Evolutionary conservation across 140 eudicot genomes (phyloP).

Genomic region (Flaveria floridana): DNA sequence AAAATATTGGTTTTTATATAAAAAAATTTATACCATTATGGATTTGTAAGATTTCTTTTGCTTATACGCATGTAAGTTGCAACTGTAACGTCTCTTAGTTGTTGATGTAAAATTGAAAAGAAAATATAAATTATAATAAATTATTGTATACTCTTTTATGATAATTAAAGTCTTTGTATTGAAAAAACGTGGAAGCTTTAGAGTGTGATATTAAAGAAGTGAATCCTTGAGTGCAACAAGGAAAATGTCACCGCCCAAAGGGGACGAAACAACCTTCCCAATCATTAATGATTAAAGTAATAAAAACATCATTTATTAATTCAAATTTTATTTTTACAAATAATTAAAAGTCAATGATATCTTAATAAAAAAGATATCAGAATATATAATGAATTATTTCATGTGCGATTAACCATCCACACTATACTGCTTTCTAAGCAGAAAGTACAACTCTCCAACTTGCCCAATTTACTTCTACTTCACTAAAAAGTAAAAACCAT

Average conservation of each 20-base stretch:
- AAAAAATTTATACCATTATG: background rate
- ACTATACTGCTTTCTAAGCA: constrained; percentile 23
- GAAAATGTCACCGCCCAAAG: constrained; percentile 27
- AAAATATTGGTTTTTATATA: background rate
- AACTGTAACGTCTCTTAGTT: background rate
- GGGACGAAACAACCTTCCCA: constrained; percentile 27
- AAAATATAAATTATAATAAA: background rate
- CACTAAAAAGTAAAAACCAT: constrained; percentile 34
- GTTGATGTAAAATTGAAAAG: background rate
- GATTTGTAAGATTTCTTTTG: background rate
- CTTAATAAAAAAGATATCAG: background rate
- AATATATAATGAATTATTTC: constrained; percentile 18
- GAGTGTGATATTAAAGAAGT: constrained; percentile 19
- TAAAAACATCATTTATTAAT: constrained; percentile 14
- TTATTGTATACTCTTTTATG: background rate
- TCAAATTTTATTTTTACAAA: background rate
- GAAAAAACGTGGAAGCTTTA: background rate
- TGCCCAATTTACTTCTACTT: constrained; percentile 40
- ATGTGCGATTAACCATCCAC: constrained; percentile 25
- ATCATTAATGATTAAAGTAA: constrained; percentile 17
- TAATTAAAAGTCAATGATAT: constrained; percentile 18
- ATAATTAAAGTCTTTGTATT: background rate
- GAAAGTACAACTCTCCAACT: constrained; percentile 11
- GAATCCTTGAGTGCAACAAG: constrained; percentile 35
- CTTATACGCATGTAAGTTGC: background rate